Evolutionary conservation across 1,284 basidiomycete genomes (phyloP), one percentile per base, ranked within the genome.

Genomic region (Schizophyllum amplum): DNA sequence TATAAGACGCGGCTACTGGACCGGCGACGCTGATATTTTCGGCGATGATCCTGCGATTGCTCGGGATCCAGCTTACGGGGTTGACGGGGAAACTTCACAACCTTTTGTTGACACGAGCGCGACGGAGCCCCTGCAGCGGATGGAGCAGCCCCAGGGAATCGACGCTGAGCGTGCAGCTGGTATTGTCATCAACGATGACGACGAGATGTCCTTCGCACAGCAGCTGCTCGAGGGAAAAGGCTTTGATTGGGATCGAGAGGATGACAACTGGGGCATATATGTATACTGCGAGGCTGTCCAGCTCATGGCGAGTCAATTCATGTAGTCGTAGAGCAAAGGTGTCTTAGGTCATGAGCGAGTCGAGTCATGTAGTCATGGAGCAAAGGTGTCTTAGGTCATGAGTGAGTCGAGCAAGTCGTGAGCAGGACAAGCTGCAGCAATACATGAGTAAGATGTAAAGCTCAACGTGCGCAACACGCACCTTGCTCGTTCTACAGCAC

Each of bases 1-100:
- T 0, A 60, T 64, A 15, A 47, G 5, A 5, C 55, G 54, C 1
- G 63, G 64, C 0, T 64, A 63, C 20, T 65, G 63, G 63, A 59
- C 57, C 1, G 63, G 60, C 0, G 63, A 65, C 27, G 27, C 27
- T 33, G 27, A 13, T 13, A 13, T 6, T 53, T 54, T 60, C 17
- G 55, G 50, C 4, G 63, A 64, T 49, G 54, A 60, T 23, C 52
- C 59, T 0, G 5, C 17, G 2, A 56, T 52, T 53, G 56, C 55
- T 0, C 7, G 33, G 11, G 54, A 57, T 24, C 51, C 50, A 24
- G 42, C 24, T 15, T 54, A 61, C 33, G 55, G 54, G 5, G 48
- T 55, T 23, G 57, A 55, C 15, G 55, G 56, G 4, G 47, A 21
- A n/a, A 25, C 25, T 24, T 25, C 52, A 11, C 33, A n/a, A n/a